Evolutionary conservation across 768 basidiomycete species (phyloP).

Genomic region (Neoboletus subvelutipes): DNA sequence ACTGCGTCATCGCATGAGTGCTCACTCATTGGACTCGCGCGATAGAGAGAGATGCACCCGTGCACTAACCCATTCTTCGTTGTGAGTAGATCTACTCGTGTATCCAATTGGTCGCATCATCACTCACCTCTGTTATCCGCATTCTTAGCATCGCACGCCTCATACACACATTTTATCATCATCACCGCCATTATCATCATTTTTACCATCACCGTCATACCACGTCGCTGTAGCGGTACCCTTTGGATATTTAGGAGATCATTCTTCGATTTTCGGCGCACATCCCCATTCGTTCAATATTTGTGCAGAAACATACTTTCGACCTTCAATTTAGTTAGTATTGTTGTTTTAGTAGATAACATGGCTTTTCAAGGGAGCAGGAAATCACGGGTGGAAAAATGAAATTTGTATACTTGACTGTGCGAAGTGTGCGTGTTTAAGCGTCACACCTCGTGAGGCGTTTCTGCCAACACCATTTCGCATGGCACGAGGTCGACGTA

Average conservation of each 20-base stretch:
- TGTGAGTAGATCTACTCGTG: conserved; percentile 16
- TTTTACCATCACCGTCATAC: conserved; percentile 4
- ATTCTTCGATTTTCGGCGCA: conserved; percentile 10
- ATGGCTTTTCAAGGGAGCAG: conserved; percentile 1
- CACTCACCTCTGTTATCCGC: conserved; percentile 7
- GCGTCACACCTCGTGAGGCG: neutral
- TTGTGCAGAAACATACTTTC: conserved; percentile 20
- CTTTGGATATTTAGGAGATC: conserved; percentile 2
- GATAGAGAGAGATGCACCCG: neutral
- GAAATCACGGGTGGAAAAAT: conserved; percentile 1
- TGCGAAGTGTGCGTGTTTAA: neutral
- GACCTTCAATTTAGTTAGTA: conserved; percentile 18
- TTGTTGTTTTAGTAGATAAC: conserved; percentile 23
- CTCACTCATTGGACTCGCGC: neutral
- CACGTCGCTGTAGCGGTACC: conserved; percentile 4
- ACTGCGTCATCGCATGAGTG: conserved; percentile 25
- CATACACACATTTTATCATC: conserved; percentile 8
- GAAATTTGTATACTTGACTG: neutral
- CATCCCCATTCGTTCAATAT: conserved; percentile 15
- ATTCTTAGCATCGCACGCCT: conserved; percentile 8
- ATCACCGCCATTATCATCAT: neutral
- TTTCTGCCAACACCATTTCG: neutral
- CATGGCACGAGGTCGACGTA: neutral
- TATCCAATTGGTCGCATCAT: neutral
- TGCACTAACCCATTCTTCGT: conserved; percentile 13